Evolutionary conservation across 2,329 filamentous ascomycete genomes (phyloP), one percentile per base, ranked within the genome.

Genomic region (Colletotrichum destructivum): DNA sequence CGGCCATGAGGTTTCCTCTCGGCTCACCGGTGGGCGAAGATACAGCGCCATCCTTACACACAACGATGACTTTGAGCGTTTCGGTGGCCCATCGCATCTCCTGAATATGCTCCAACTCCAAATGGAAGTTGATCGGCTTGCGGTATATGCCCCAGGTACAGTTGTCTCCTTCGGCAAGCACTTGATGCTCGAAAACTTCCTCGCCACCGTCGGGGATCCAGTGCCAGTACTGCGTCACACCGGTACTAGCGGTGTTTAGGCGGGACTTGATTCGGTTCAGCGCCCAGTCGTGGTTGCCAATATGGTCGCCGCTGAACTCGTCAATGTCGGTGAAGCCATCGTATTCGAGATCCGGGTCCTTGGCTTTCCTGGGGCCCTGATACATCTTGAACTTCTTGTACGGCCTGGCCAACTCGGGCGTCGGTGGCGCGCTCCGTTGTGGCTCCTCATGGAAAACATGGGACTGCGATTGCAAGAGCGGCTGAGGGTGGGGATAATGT

Each of bases 171-270:
- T 86, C 82, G 55, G 83, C 84, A 5, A 89, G 81, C 1, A 89
- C 84, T 75, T 89, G 88, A 73, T 89, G 88, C 79, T 89, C 85
- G 64, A 89, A 87, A 59, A 80, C 74, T 26, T 77, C 75, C 63
- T 80, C 80, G 21, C 76, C 80, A 8, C 76, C 75, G 40, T 82
- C 77, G 11, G 80, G 80, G 4, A 85, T 75, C 84, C 85, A 89
- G 61, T 87, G 86, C 87, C 87, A 88, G 78, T 89, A 89, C 76
- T 90, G 88, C 15, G 86, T 88, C 6, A 87, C 84, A 15, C 81
- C 75, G 2, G 81, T 78, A 64, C 84, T 85, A 26, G 84, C 87
- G 1, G 87, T 85, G 62, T 85, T 81, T 13, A 80, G 74, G 16
- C 80, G 78, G 3, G 85, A 86, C 79, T 88, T 88, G 74, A 90